These are phyloP conservation scores for Colletotrichum magnum DNA, from an alignment of 2,329 filamentous ascomycete species.

Conservation along the genomic window DNA sequence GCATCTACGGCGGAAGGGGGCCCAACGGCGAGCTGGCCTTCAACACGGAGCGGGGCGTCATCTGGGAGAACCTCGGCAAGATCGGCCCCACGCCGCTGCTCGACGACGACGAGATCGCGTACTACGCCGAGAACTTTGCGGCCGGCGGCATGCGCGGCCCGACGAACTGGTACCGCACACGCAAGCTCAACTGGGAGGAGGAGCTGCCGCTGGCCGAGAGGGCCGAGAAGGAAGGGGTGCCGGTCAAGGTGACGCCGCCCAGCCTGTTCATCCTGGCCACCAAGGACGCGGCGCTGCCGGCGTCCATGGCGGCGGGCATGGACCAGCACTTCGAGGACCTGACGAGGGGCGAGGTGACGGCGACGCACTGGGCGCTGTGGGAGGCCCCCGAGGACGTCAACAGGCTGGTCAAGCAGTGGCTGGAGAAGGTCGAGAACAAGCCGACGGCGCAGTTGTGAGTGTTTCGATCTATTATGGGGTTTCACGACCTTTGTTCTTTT, in stretches of 20 bases:
- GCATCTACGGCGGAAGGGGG: constrained; percentile 77
- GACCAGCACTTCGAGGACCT: constrained; percentile 75
- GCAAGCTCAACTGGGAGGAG: constrained; percentile 81
- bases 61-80: constrained; percentile 73
- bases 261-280: constrained; percentile 82
- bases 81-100: constrained; percentile 73
- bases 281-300: constrained; percentile 79
- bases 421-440: constrained; percentile 57
- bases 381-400: constrained; percentile 82
- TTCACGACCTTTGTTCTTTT: not conserved
- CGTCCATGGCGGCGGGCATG: constrained; percentile 81
- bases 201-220: constrained; percentile 75
- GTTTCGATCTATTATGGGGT: not conserved
- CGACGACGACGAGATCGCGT: constrained; percentile 78
- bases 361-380: constrained; percentile 87
- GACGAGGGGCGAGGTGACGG: constrained; percentile 75
- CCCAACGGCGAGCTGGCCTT: constrained; percentile 71
- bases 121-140: constrained; percentile 81
- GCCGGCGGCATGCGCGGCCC: constrained; percentile 83
- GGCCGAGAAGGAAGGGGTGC: constrained; percentile 46
- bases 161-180: constrained; percentile 89
- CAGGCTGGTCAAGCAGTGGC: constrained; percentile 75
- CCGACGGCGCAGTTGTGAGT: constrained; percentile 33
- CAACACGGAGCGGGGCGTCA: constrained; percentile 71
- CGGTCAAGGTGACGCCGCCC: constrained; percentile 69